Evolutionary conservation across 345 rosid genomes (phyloP), one percentile per base, ranked within the genome.

Genomic region (Lepidium aucheri): DNA sequence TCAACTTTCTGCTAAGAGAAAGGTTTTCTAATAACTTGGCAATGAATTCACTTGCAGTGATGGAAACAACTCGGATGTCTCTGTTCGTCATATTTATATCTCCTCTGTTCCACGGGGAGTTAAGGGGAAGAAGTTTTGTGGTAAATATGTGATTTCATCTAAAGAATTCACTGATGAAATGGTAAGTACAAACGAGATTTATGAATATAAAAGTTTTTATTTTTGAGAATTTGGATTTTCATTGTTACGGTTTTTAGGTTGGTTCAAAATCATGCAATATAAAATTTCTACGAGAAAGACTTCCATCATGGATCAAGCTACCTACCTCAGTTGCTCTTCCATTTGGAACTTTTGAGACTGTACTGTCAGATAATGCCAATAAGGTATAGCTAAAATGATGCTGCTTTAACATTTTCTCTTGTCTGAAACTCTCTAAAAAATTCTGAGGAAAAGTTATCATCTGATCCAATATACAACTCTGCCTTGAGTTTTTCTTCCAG

Each of bases 181-280:
- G 96, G 99, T 90, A 67, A 73, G 83, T 54, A 20, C 40, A 40
- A 45, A 55, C 16, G 32, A 47, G 22, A 24, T 47, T 47, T n/a
- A 42, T 57, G 46, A 33, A 72, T 38, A 38, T 24, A 9, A 35
- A 35, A n/a, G n/a, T n/a, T n/a, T n/a, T n/a, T n/a, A n/a, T n/a
- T n/a, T 35, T 39, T 55, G 46, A 50, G 36, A 9, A 12, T 43
- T 10, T 60, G 53, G 35, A 53, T 55, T 36, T 22, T 47, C 17
- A 47, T 47, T 60, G n/a, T 53, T 63, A 8, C 18, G 46, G 24
- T 69, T 50, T 32, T 32, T 70, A 93, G 98, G 97, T 90, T 74
- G 98, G 98, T 78, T 95, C 98, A 70, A 93, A 93, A 78, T 93
- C 98, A 16, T 89, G 90, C 69, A 93, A 93, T 72, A 90, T 93